Percentiles rank a stretch among this genome's conserved stretches.
These are phyloP conservation scores for Amesomyces nigricolor DNA, from an alignment of 2,329 filamentous ascomycete species.

Conservation along the genomic window DNA sequence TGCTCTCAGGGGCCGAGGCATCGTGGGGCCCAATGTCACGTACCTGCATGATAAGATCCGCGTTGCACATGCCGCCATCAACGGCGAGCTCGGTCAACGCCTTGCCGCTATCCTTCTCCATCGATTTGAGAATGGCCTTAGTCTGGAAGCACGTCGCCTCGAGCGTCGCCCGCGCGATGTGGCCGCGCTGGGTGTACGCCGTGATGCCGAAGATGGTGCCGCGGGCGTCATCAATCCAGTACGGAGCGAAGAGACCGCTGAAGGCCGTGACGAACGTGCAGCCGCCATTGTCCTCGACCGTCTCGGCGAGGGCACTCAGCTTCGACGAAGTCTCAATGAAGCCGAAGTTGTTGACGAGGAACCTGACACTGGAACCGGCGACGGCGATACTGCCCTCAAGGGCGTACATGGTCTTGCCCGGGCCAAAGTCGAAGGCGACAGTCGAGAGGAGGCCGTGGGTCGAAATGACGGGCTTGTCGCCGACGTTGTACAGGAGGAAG, in stretches of 20 bases:
- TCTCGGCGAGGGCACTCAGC: constrained; percentile 47
- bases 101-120: constrained; percentile 61
- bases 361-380: constrained; percentile 74
- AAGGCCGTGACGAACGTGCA: constrained; percentile 87
- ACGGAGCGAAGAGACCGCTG: constrained; percentile 83
- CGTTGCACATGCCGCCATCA: constrained; percentile 85
- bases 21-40: too few species aligned
- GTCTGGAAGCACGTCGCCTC: constrained; percentile 92
- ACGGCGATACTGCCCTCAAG: constrained; percentile 81
- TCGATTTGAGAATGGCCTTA: constrained; percentile 83
- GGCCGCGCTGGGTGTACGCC: constrained; percentile 75
- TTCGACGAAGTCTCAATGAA: constrained; percentile 49
- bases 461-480: constrained; percentile 77
- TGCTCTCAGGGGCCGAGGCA: too few species aligned
- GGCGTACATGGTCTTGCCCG: constrained; percentile 63
- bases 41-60: constrained; percentile 72
- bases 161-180: constrained; percentile 82
- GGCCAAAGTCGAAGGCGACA: constrained; percentile 75
- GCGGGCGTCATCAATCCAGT: constrained; percentile 91
- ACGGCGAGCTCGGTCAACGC: constrained; percentile 53
- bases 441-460: constrained; percentile 76
- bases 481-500: constrained; percentile 86
- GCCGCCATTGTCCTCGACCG: constrained; percentile 67
- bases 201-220: constrained; percentile 85
- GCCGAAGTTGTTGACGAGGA: constrained; percentile 59